Conservation (phyloP, 257 asterid genomes). For the Penstemon newberryi region DNA sequence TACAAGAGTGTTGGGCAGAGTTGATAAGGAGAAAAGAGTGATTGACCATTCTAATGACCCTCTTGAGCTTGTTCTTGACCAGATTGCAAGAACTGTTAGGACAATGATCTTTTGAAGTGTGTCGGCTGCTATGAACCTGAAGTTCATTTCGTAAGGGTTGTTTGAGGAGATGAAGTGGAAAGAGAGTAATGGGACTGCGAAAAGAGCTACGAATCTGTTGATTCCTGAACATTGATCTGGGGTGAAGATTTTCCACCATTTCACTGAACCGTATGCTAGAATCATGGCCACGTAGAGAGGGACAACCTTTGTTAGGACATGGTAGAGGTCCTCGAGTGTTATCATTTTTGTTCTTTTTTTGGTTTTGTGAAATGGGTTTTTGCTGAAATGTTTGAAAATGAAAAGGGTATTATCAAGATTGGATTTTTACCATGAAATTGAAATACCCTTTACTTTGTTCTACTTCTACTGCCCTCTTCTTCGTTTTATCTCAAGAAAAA, state of each 20-base stretch:
- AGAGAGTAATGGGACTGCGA: constrained; percentile 68
- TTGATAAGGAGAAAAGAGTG: constrained; percentile 63
- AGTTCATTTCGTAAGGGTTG: constrained; percentile 71
- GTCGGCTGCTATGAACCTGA: constrained; percentile 74
- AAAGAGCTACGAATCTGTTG: constrained; percentile 71
- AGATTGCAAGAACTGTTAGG: constrained; percentile 47
- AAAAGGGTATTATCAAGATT: neutral
- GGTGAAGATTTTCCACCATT: constrained; percentile 73
- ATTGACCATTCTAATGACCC: constrained; percentile 75
- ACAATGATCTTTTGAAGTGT: constrained; percentile 60
- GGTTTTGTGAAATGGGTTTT: neutral
- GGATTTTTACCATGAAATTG: neutral
- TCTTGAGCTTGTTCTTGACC: constrained; percentile 50
- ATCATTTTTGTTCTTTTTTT: constrained; percentile 38
- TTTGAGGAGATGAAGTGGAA: constrained; percentile 75
- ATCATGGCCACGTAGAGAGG: constrained; percentile 79
- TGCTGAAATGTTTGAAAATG: neutral
- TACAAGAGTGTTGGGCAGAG: constrained; percentile 66
- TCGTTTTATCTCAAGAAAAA: neutral
- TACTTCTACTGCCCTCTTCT: too few species aligned
- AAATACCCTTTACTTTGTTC: too few species aligned
- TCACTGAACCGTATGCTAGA: constrained; percentile 68
- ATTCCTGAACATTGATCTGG: constrained; percentile 82
- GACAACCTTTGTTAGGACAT: constrained; percentile 70
- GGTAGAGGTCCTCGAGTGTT: constrained; percentile 47